A percentile compares a stretch with the other conserved stretches of the same genome.
These are phyloP conservation scores for Trametes maxima DNA, from an alignment of 768 basidiomycete species.

Conservation along the genomic window DNA sequence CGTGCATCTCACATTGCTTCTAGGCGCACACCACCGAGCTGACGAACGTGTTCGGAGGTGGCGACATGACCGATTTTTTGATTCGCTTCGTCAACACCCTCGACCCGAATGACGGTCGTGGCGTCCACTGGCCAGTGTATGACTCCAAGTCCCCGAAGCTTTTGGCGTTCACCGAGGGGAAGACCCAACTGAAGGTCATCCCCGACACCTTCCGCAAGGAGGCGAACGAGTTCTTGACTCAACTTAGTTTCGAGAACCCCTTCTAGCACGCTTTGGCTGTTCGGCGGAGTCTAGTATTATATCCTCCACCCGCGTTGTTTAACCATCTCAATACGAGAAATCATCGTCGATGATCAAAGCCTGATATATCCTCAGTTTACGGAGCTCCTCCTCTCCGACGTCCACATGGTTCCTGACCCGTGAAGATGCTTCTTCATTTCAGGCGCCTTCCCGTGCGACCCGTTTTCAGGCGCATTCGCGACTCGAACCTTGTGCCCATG, in stretches of 20 bases:
- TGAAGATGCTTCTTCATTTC: too few relatives aligned
- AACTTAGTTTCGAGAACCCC: slow-evolving; percentile 9
- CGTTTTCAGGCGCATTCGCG: too few relatives aligned
- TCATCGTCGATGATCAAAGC: too few relatives aligned
- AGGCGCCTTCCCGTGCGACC: too few relatives aligned
- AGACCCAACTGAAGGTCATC: slow-evolving; percentile 37
- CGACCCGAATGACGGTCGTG: slow-evolving; percentile 43
- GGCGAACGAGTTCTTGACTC: slow-evolving; percentile 33
- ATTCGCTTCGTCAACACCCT: slow-evolving; percentile 44
- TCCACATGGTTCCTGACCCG: too few relatives aligned
- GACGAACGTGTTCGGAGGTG: slow-evolving; percentile 43
- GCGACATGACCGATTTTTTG: slow-evolving; percentile 48
- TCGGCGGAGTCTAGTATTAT: neutral
- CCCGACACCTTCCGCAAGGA: slow-evolving; percentile 47
- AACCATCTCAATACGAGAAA: too few relatives aligned
- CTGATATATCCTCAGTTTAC: too few relatives aligned
- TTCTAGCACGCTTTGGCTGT: neutral
- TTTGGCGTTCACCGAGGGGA: slow-evolving; percentile 43
- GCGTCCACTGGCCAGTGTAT: slow-evolving; percentile 51
- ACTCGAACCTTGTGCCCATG: too few relatives aligned
- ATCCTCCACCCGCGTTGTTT: too few relatives aligned
- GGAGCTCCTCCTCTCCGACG: too few relatives aligned
- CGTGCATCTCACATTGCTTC: neutral
- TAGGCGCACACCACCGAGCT: slow-evolving; percentile 50
- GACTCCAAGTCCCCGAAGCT: slow-evolving; percentile 38